phyloP scores from a whole-genome alignment of 345 rosid species.

The Raphanus raphanistrum region DNA sequence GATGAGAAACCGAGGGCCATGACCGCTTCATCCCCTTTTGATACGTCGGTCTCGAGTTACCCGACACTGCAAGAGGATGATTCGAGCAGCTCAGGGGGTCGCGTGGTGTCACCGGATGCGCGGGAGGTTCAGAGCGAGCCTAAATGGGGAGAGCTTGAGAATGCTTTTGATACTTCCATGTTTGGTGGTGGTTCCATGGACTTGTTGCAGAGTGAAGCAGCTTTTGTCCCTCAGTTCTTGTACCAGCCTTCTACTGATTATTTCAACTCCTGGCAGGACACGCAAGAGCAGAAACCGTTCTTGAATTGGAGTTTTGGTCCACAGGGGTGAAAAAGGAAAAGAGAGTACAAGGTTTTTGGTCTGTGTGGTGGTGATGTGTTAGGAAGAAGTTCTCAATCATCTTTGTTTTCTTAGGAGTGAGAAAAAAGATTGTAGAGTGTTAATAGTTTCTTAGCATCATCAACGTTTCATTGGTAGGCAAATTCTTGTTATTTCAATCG shows the following conservation, averaged over 20 bases:
- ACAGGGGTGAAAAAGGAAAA: neutral
- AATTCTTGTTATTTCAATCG: constrained; percentile 24
- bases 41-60: constrained; percentile 61
- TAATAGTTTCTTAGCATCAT: constrained; percentile 33
- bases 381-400: constrained; percentile 15
- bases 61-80: constrained; percentile 60
- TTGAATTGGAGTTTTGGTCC: constrained; percentile 37
- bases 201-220: constrained; percentile 49
- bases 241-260: constrained; percentile 37
- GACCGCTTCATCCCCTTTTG: constrained; percentile 37
- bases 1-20: constrained; percentile 35
- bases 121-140: constrained; percentile 68
- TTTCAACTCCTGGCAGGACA: constrained; percentile 22
- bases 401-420: constrained; percentile 19
- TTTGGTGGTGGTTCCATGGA: constrained; percentile 39
- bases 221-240: constrained; percentile 50
- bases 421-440: constrained; percentile 28
- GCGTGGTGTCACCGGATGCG: constrained; percentile 57
- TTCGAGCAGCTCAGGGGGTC: constrained; percentile 84
- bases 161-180: constrained; percentile 40
- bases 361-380: constrained; percentile 10
- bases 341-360: neutral
- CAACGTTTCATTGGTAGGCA: constrained; percentile 23
- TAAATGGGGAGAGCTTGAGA: constrained; percentile 45
- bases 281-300: constrained; percentile 39